A percentile compares a stretch with the other conserved stretches of the same genome.
Evolutionary conservation across 768 basidiomycete species (phyloP).

Genomic region (Coprinellus micaceus): DNA sequence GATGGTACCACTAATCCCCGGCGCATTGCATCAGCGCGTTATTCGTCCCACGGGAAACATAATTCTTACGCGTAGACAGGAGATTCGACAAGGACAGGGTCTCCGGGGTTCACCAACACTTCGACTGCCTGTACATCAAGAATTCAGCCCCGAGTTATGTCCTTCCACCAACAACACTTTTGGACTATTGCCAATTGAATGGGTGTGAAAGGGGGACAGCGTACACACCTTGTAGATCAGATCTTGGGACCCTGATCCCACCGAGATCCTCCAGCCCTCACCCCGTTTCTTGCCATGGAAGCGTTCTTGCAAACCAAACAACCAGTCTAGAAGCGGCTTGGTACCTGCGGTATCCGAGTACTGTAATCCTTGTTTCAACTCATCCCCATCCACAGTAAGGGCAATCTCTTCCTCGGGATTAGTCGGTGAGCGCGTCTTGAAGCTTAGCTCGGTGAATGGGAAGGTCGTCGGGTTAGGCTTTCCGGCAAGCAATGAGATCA

Average conservation of each 20-base stretch:
- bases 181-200: neutral
- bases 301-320: conserved; percentile 64
- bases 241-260: conserved; percentile 89
- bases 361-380: conserved; percentile 69
- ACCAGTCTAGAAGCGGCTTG: conserved; percentile 61
- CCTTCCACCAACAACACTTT: neutral
- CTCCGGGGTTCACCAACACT: conserved; percentile 54
- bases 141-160: neutral
- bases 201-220: neutral
- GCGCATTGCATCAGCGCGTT: neutral
- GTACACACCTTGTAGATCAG: conserved; percentile 73
- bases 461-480: conserved; percentile 91
- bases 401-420: conserved; percentile 41
- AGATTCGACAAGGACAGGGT: conserved; percentile 76
- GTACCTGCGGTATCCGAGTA: conserved; percentile 73
- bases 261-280: conserved; percentile 71
- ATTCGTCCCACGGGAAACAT: neutral
- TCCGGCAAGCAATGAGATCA: conserved; percentile 83
- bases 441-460: conserved; percentile 80
- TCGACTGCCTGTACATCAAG: neutral
- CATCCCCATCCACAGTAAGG: conserved; percentile 52
- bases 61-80: conserved; percentile 46
- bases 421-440: conserved; percentile 52
- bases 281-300: conserved; percentile 60
- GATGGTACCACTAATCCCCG: conserved; percentile 5